These are phyloP conservation scores for Biscutella laevigata DNA, from an alignment of 441 rosid species.

Conservation along the genomic window DNA sequence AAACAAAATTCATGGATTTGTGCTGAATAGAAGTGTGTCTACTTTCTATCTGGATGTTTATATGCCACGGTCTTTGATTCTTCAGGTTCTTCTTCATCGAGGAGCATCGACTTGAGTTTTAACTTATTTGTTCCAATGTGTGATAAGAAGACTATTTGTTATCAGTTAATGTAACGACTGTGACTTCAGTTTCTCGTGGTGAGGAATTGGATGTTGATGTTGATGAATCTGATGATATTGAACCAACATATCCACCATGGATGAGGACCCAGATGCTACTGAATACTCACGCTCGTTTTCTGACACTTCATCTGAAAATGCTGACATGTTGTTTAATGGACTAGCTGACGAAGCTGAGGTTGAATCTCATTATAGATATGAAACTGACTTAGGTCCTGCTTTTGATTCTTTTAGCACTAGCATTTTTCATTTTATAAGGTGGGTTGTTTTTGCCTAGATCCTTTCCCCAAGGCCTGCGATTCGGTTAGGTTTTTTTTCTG, in stretches of 20 bases:
- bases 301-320: slow-evolving; percentile 46
- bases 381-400: slow-evolving; percentile 44
- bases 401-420: slow-evolving; percentile 47
- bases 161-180: slow-evolving; percentile 24
- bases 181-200: slow-evolving; percentile 21
- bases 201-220: slow-evolving; percentile 58
- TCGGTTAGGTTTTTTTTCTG: too few species aligned
- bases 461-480: too few species aligned
- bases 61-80: neutral
- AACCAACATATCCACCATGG: slow-evolving; percentile 21
- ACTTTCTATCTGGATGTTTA: neutral
- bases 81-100: slow-evolving; percentile 7
- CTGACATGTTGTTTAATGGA: slow-evolving; percentile 36
- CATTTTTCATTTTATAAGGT: slow-evolving; percentile 59
- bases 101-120: neutral
- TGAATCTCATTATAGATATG: slow-evolving; percentile 60
- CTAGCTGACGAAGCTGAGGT: slow-evolving; percentile 71
- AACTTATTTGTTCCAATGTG: slow-evolving; percentile 12
- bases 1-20: neutral
- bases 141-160: slow-evolving; percentile 13
- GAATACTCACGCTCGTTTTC: slow-evolving; percentile 92
- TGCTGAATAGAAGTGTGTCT: neutral
- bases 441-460: slow-evolving; percentile 9
- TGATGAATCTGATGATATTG: slow-evolving; percentile 30
- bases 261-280: slow-evolving; percentile 75